Evolutionary conservation across 768 basidiomycete species (phyloP).

Genomic region (Tulasnella sp.): DNA sequence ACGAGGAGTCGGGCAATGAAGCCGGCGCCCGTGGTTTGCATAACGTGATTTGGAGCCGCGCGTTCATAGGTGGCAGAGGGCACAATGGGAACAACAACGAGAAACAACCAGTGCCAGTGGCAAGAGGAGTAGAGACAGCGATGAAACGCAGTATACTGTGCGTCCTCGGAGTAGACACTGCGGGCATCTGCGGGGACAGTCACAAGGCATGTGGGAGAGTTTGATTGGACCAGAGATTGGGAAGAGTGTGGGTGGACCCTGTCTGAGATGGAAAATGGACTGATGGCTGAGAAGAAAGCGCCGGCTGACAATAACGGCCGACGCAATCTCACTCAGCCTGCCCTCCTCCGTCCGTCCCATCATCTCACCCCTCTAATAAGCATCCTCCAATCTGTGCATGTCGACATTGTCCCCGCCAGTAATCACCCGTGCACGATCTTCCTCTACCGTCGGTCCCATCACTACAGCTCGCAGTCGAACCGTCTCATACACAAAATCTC

Average conservation of each 20-base stretch:
- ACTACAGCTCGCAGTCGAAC: conserved; percentile 12
- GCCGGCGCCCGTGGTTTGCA: too few relatives aligned
- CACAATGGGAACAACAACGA: too few relatives aligned
- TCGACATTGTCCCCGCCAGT: conserved; percentile 3
- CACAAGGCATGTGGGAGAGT: too few relatives aligned
- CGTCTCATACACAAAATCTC: not conserved
- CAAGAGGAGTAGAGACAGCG: too few relatives aligned
- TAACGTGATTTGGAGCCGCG: too few relatives aligned
- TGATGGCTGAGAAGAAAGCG: not conserved
- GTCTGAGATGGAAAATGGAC: not conserved
- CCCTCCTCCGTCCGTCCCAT: not conserved
- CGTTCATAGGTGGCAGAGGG: too few relatives aligned
- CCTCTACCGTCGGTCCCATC: conserved; percentile 14
- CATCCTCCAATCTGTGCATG: not conserved
- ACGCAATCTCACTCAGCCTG: not conserved
- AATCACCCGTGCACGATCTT: conserved; percentile 11
- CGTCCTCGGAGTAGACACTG: too few relatives aligned
- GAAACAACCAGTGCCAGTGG: too few relatives aligned
- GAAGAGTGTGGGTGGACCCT: not conserved
- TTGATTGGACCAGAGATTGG: too few relatives aligned
- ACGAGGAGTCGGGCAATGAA: too few relatives aligned
- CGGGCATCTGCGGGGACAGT: too few relatives aligned
- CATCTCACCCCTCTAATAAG: not conserved
- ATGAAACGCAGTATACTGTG: too few relatives aligned
- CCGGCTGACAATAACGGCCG: not conserved